These are phyloP conservation scores for Cercospora sp. DNA, from an alignment of 2,329 filamentous ascomycete species.

Conservation along the genomic window DNA sequence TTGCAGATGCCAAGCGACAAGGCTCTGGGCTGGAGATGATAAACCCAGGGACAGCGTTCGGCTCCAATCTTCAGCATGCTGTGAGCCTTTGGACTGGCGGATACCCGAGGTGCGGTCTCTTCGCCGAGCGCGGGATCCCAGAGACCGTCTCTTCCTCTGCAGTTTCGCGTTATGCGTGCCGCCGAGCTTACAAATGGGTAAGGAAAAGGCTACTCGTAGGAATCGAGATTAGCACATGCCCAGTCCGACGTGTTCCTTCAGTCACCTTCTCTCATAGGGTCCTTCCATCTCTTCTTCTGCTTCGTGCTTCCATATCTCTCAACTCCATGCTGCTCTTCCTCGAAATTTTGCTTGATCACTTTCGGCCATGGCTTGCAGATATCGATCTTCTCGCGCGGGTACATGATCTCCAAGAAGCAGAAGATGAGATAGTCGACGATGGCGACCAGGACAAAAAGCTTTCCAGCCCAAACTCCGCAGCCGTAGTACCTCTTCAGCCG, in stretches of 20 bases:
- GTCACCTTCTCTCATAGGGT: neutral
- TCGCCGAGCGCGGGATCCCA: neutral
- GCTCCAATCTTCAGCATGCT: too few species aligned
- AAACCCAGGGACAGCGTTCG: too few species aligned
- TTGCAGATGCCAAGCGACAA: too few species aligned
- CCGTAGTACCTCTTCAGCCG: conserved; percentile 95
- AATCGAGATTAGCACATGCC: neutral
- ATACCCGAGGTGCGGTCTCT: neutral
- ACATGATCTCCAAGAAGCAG: conserved; percentile 82
- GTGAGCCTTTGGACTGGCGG: neutral
- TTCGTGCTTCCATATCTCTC: neutral
- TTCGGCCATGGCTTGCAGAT: conserved; percentile 84
- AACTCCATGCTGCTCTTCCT: neutral
- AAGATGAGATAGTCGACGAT: conserved; percentile 93
- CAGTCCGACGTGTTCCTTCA: neutral
- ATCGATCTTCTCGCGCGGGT: conserved; percentile 82
- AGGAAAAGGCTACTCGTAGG: accelerated
- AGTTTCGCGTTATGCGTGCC: neutral
- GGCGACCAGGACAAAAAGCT: conserved; percentile 92
- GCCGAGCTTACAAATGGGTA: neutral
- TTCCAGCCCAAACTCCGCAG: conserved; percentile 97
- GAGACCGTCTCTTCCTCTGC: neutral
- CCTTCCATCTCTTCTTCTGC: conserved; percentile 8
- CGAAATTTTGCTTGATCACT: neutral
- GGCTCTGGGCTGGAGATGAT: neutral